Evolutionary conservation across 2,329 filamentous ascomycete species (phyloP).

Genomic region (Verticillium longisporum): DNA sequence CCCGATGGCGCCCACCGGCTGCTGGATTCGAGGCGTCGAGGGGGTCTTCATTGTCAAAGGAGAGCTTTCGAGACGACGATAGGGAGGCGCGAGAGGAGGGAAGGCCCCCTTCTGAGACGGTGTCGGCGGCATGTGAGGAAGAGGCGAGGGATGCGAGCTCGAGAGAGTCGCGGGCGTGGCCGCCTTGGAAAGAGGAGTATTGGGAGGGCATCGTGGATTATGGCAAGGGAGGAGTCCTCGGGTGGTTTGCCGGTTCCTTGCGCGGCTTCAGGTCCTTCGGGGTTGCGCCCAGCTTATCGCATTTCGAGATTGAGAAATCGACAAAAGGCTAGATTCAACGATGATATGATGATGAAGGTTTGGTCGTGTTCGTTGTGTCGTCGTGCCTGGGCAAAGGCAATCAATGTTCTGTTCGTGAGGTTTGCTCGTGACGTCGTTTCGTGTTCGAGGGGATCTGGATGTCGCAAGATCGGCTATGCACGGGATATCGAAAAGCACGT

Average conservation of each 20-base stretch:
- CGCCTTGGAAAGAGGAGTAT: slow-evolving; percentile 31
- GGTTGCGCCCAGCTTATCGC: not conserved
- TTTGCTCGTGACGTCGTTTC: not conserved
- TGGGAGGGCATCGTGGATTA: not conserved
- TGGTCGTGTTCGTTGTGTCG: not conserved
- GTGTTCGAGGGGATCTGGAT: not conserved
- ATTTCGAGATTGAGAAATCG: not conserved
- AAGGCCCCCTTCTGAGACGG: slow-evolving; percentile 36
- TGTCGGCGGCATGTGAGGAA: slow-evolving; percentile 57
- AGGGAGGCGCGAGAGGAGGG: slow-evolving; percentile 80
- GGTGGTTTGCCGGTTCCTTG: not conserved
- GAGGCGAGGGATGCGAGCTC: slow-evolving; percentile 94
- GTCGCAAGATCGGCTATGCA: not conserved
- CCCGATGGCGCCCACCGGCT: slow-evolving; percentile 45
- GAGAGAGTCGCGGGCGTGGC: slow-evolving; percentile 89
- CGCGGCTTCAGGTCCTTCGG: slow-evolving; percentile 1
- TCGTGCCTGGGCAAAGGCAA: not conserved
- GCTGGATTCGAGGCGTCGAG: slow-evolving; percentile 56
- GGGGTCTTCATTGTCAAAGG: slow-evolving; percentile 80
- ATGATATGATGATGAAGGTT: not conserved
- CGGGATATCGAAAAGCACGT: not conserved
- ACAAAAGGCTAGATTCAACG: not conserved
- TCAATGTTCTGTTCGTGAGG: not conserved
- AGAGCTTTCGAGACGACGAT: slow-evolving; percentile 86
- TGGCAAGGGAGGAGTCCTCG: not conserved